Conservation (phyloP, 805 yeast genomes). For the Metschnikowia dekortorum region DNA sequence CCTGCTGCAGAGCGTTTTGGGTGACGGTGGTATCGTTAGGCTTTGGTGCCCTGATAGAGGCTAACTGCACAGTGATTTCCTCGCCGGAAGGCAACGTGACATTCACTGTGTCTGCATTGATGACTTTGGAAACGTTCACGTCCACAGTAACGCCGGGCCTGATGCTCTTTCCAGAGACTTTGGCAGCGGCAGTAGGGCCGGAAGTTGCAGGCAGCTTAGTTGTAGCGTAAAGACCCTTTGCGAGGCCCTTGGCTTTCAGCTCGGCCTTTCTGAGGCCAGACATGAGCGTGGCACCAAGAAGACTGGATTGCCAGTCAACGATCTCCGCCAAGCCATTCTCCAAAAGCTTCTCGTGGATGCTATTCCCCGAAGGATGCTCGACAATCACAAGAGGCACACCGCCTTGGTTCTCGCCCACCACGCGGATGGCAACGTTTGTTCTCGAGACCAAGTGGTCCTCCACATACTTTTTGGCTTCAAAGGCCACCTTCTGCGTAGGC, state of each 20-base stretch:
- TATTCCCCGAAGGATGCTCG: slow-evolving; percentile 69
- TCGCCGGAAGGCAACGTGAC: slow-evolving; percentile 47
- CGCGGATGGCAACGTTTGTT: slow-evolving; percentile 45
- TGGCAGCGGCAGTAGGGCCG: slow-evolving; percentile 5
- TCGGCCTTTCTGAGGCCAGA: slow-evolving; percentile 59
- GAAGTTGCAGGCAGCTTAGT: slow-evolving; percentile 9
- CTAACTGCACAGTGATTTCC: slow-evolving; percentile 65
- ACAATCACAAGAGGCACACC: slow-evolving; percentile 59
- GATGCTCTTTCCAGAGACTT: slow-evolving; percentile 16
- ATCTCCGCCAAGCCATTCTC: slow-evolving; percentile 70
- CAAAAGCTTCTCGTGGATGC: slow-evolving; percentile 63
- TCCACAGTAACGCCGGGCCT: slow-evolving; percentile 46
- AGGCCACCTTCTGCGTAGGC: slow-evolving; percentile 43
- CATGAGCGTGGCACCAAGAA: slow-evolving; percentile 66
- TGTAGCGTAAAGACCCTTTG: slow-evolving; percentile 46
- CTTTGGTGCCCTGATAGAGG: slow-evolving; percentile 75
- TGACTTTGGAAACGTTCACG: slow-evolving; percentile 55
- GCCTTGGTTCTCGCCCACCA: slow-evolving; percentile 58
- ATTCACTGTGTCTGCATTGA: slow-evolving; percentile 65
- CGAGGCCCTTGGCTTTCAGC: slow-evolving; percentile 54
- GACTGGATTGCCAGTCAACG: slow-evolving; percentile 72
- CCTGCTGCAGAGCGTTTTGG: slow-evolving; percentile 29
- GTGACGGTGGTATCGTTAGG: slow-evolving; percentile 50
- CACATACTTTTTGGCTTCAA: slow-evolving; percentile 60
- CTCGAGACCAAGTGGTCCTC: slow-evolving; percentile 59